Conservation (phyloP, 225 moss, liverwort and hornwort species). For the Bryoerythrophyllum caledonicum region DNA sequence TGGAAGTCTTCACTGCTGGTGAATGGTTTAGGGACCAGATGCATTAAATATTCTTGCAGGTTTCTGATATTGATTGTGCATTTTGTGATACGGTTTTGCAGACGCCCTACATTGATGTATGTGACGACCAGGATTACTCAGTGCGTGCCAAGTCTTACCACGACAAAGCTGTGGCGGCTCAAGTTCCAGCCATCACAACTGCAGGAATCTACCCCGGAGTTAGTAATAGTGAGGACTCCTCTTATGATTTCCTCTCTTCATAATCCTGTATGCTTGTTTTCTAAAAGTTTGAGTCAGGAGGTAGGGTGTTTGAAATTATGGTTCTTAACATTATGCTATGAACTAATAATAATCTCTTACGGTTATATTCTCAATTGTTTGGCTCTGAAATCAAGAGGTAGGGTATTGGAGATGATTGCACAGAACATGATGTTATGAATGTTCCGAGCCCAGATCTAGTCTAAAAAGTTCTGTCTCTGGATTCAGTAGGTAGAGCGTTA, state of each 20-base stretch:
- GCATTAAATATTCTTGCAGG: background rate
- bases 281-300: too few species aligned
- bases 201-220: constrained; percentile 96
- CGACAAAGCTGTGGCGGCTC: constrained; percentile 63
- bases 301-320: too few species aligned
- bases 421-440: too few species aligned
- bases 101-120: constrained; percentile 94
- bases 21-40: background rate
- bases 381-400: too few species aligned
- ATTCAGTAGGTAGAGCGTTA: too few species aligned
- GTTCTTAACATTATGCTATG: too few species aligned
- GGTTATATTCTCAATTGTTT: too few species aligned
- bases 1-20: background rate
- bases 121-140: constrained; percentile 93
- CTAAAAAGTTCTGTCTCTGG: too few species aligned
- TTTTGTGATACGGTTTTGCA: constrained; percentile 29
- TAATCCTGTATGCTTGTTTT: background rate
- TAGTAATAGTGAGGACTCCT: constrained; percentile 78
- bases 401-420: too few species aligned
- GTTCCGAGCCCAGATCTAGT: too few species aligned
- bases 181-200: constrained; percentile 82
- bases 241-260: constrained; percentile 5
- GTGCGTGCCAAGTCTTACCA: constrained; percentile 74
- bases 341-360: too few species aligned
- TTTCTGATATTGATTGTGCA: background rate